These are phyloP conservation scores for Penicillium capsulatum DNA, from an alignment of 2,329 filamentous ascomycete genomes.

Conservation along the genomic window DNA sequence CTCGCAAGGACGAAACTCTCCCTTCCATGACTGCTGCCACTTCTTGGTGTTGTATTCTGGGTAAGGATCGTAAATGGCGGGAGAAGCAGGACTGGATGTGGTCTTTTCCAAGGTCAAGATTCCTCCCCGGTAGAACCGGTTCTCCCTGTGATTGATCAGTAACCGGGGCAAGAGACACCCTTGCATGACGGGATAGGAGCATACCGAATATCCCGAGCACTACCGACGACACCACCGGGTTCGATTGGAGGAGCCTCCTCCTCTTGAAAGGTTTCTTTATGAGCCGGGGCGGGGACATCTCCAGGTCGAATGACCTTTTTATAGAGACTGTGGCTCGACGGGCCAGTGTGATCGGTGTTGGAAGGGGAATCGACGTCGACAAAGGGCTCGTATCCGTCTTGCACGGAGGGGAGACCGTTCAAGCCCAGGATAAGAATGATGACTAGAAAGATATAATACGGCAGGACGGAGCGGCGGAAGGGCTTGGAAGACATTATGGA, in stretches of 20 bases:
- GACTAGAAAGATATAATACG: too few relatives aligned
- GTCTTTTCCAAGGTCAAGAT: neutral
- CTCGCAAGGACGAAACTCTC: neutral
- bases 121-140: neutral
- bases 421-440: too few relatives aligned
- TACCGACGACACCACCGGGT: neutral
- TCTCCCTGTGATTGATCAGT: neutral
- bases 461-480: too few relatives aligned
- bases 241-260: neutral
- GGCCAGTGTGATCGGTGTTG: too few relatives aligned
- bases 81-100: neutral
- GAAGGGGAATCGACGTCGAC: too few relatives aligned
- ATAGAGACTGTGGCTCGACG: too few relatives aligned
- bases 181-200: neutral
- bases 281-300: neutral
- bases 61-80: constrained; percentile 4
- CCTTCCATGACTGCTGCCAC: constrained; percentile 3
- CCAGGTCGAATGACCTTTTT: neutral
- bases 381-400: too few relatives aligned
- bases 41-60: constrained; percentile 1
- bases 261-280: neutral
- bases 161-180: neutral
- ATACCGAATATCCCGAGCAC: neutral
- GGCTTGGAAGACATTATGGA: too few relatives aligned
- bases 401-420: too few relatives aligned